Evolutionary conservation across 495 filamentous ascomycete genomes (phyloP).

Genomic region (Aspergillus incahuasiensis): DNA sequence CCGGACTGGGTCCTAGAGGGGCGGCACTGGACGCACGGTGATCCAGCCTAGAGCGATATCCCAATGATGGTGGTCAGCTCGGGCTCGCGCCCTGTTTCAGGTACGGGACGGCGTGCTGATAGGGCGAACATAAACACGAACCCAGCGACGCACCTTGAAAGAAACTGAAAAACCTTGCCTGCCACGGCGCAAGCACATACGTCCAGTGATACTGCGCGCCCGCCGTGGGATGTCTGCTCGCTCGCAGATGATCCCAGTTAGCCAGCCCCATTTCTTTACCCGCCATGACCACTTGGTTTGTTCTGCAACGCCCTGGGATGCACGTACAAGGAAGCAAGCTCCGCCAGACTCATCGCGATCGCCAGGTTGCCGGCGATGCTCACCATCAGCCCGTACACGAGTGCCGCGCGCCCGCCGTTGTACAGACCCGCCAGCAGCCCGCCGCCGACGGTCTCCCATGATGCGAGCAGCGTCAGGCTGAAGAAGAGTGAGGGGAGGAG

Average conservation of each 20-base stretch:
- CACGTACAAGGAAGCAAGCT: too few relatives aligned
- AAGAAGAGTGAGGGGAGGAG: conserved; percentile 33
- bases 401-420: conserved; percentile 28
- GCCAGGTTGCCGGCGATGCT: conserved; percentile 24
- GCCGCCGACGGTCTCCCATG: conserved; percentile 33
- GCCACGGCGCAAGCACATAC: conserved; percentile 36
- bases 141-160: conserved; percentile 38
- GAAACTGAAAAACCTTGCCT: conserved; percentile 38
- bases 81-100: too few relatives aligned
- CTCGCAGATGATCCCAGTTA: too few relatives aligned
- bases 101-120: too few relatives aligned
- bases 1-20: too few relatives aligned
- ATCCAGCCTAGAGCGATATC: conserved; percentile 29
- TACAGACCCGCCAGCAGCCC: conserved; percentile 24
- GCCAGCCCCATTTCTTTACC: too few relatives aligned
- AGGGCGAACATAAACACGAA: too few relatives aligned
- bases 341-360: conserved; percentile 26
- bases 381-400: conserved; percentile 30
- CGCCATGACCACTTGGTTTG: too few relatives aligned
- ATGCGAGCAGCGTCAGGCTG: conserved; percentile 28
- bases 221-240: conserved; percentile 32
- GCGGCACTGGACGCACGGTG: conserved; percentile 21
- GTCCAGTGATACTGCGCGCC: conserved; percentile 48
- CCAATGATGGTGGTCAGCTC: too few relatives aligned
- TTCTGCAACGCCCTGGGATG: too few relatives aligned